Base-by-base conservation (phyloP, 169 alveolate species). In the Cryptosporidium xiaoi region DNA sequence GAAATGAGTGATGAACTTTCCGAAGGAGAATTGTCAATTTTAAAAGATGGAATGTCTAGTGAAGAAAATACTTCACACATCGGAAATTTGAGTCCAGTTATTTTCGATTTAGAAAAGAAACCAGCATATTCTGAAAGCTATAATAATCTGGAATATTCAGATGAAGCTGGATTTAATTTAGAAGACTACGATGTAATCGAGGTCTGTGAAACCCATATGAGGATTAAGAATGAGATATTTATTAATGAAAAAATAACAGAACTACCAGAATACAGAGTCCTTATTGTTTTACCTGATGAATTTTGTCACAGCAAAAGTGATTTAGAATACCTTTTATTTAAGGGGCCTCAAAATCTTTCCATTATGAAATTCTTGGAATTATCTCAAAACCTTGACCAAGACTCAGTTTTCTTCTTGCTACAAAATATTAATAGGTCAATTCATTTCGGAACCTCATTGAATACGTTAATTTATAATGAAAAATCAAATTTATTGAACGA, bases 271-370 rank as follows among this genome's bases (percentile, higher is more conserved):
- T 77, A 77, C 44, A 77, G 64, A 62, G 64, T 60, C 20, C 69
- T 77, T 2, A 24, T 77, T 20, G 58, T 77, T 34, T 7, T 62
- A 44, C 87, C 87, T 2, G 87, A 77, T 58, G 87, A 77, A 1
- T 44, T 60, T 6, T 60, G 18, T 56, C 51, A 56, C 3, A 60
- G 15, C 20, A 62, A 5, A 40, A 36, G 36, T 77, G 87, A 77
- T 27, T 40, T 77, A 15, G 62, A 40, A 27, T 36, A 36, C 33
- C 34, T 77, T 36, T 15, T 77, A 18, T 53, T 60, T 18, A 60
- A 77, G 16, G 87, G 87, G 5, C 87, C 87, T n/a, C 87, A 77
- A 46, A 18, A 77, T 44, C 40, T 77, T 56, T 34, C 87, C 33
- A 20, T 56, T 12, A n/a, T 29, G 46, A 56, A 60, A 36, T 40